Base-by-base conservation (phyloP, 805 yeast genomes). In the Scheffersomyces coipomensis region DNA sequence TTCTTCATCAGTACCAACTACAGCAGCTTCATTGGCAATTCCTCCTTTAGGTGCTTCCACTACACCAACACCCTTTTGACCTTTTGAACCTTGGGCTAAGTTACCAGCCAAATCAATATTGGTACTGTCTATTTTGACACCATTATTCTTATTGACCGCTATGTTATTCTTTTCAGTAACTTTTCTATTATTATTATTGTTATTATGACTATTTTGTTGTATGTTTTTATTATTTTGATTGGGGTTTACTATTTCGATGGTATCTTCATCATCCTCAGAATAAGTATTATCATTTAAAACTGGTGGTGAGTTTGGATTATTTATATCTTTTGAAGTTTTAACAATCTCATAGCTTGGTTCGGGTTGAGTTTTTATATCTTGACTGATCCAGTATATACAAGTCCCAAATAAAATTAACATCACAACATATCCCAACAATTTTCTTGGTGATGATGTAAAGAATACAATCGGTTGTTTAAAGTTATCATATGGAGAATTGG, bases 31-130 rank as follows among this genome's bases (percentile, higher is more conserved):
- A 49, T 69, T 69, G 29, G 73, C 75, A 40, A 68, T 55, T 2
- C 75, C 75, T 11, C 75, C 75, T 48, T 65, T 67, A 10, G 75
- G 75, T 3, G 75, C 75, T 39, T 69, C 73, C 13, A 50, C 52
- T 3, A 69, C 64, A 2, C 71, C 74, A 26, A 52, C 40, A 4
- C 72, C 72, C 32, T 56, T 57, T 33, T 66, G 66, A 4, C 71
- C 74, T 41, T 65, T 60, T 6, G 68, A 57, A 30, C 64, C 66
- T 33, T 58, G 55, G 5, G 68, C 72, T 49, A 62, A 47, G 47
- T 68, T 68, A 19, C 52, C 60, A 2, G 73, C 72, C 52, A 69
- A 62, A 18, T 56, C 71, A 12, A 48, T 42, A 41, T 64, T 65
- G 29, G 56, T 60, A 19, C 43, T 47, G 34, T 64, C 72, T 37